Base-by-base conservation (phyloP, 2,329 filamentous ascomycete genomes). In the Didymosphaeria variabile region DNA sequence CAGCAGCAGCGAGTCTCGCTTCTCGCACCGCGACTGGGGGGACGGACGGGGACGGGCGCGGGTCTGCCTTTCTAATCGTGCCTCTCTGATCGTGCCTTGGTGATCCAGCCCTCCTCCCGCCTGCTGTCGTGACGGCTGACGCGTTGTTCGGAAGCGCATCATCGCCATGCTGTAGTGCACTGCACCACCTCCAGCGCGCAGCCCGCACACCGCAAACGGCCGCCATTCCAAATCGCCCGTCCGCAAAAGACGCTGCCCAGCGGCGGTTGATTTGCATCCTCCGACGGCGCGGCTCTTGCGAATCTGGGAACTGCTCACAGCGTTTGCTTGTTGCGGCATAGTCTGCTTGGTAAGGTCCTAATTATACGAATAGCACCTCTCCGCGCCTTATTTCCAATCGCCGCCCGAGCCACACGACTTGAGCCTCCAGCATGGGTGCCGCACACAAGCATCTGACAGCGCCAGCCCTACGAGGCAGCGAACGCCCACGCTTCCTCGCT, bases 391-490 rank as follows among this genome's bases (percentile, higher is more conserved):
- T 46, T 42, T 23, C 53, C 53, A 55, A 23, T 29, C 53, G 53
- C 53, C 40, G 53, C 47, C 42, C 53, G 40, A 55, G 53, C 53
- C 53, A 63, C 55, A 42, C 26, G 6, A 29, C 29, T 58, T 59
- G 65, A 67, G 67, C 64, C 65, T 65, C 67, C 63, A 55, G 61
- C 51, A 55, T 36, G 67, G 62, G 59, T 56, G 52, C 34, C 40
- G 51, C 21, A 63, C 60, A 59, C 67, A 73, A 73, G 71, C 71
- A 62, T 72, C 70, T 73, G 67, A 72, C 68, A 59, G 61, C 60
- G 56, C 63, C 69, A 72, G 70, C 70, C 70, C 69, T 73, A 57
- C 55, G 15, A 72, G 65, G 69, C 67, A 70, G 63, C 50, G 57
- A 51, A 47, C 53, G 53, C 42, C 61, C 61, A 62, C 54, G 58